These are phyloP conservation scores for Oehlia diaphana DNA, from an alignment of 192 early-diverging fungal species.

Conservation along the genomic window DNA sequence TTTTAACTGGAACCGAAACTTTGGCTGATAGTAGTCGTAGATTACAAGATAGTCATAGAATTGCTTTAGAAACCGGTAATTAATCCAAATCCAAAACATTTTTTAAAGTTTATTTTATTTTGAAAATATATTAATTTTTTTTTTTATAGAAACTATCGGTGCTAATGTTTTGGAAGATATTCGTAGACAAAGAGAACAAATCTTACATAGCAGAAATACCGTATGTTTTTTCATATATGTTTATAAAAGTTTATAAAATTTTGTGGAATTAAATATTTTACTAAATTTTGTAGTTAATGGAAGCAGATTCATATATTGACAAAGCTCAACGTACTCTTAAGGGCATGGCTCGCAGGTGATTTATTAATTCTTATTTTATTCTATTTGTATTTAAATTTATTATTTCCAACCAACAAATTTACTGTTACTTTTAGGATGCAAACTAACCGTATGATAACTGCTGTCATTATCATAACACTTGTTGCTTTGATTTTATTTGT, in stretches of 20 bases:
- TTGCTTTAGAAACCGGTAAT: conserved; percentile 86
- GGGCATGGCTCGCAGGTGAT: conserved; percentile 73
- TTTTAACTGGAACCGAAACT: conserved; percentile 86
- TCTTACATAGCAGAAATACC: conserved; percentile 79
- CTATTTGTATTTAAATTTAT: no score
- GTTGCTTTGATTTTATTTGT: not conserved
- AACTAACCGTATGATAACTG: not conserved
- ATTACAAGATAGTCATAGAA: conserved; percentile 82
- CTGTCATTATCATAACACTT: not conserved
- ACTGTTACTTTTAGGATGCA: not conserved
- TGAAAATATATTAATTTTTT: not conserved
- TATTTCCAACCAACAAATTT: not conserved
- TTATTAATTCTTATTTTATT: not conserved
- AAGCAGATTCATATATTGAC: conserved; percentile 74
- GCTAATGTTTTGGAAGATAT: conserved; percentile 80
- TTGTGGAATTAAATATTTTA: not conserved
- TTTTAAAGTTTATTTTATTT: not conserved
- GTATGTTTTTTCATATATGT: conserved; percentile 46
- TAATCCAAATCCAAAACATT: no score
- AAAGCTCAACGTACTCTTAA: conserved; percentile 65
- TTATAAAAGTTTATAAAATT: not conserved
- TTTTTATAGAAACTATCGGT: conserved; percentile 70
- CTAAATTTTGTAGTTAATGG: conserved; percentile 56
- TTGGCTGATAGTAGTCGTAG: conserved; percentile 75
- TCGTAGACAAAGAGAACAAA: conserved; percentile 88